A percentile compares a stretch with the other conserved stretches of the same genome.
phyloP scores from a whole-genome alignment of 2,329 filamentous ascomycete genomes.

The Ophiostoma australiae region DNA sequence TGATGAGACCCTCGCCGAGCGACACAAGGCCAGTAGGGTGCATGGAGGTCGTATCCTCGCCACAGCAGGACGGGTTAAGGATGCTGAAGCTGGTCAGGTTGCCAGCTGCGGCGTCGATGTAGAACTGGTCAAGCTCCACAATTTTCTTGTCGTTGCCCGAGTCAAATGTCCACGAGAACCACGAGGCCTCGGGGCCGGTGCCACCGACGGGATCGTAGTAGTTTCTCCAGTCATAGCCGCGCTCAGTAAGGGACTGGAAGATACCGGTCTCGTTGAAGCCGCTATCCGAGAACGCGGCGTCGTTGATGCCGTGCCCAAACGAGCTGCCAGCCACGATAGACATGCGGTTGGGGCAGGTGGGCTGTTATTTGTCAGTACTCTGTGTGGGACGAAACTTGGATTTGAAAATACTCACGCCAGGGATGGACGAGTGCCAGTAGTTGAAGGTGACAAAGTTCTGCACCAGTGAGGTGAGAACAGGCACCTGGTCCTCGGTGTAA shows the following conservation, averaged over 20 bases:
- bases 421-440: conserved; percentile 42
- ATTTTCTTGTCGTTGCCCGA: conserved; percentile 35
- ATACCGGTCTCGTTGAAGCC: conserved; percentile 35
- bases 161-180: conserved; percentile 40
- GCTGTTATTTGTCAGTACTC: conserved; percentile 27
- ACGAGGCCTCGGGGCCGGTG: conserved; percentile 40
- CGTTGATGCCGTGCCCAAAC: conserved; percentile 33
- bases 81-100: conserved; percentile 43
- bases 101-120: conserved; percentile 41
- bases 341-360: conserved; percentile 42
- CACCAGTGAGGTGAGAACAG: conserved; percentile 38
- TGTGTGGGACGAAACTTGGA: not conserved
- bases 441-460: conserved; percentile 43
- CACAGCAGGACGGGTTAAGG: conserved; percentile 49
- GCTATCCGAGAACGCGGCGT: conserved; percentile 29
- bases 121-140: conserved; percentile 38
- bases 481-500: conserved; percentile 41
- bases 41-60: conserved; percentile 41
- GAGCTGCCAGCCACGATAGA: conserved; percentile 34
- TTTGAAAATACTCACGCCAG: conserved; percentile 36
- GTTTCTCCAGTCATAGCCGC: conserved; percentile 42
- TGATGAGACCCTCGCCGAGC: conserved; percentile 42
- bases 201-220: conserved; percentile 37
- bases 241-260: conserved; percentile 41
- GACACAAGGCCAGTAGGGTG: conserved; percentile 43